phyloP scores from a whole-genome alignment of 108 stramenopile genomes.

The Epithemia pelagica region DNA sequence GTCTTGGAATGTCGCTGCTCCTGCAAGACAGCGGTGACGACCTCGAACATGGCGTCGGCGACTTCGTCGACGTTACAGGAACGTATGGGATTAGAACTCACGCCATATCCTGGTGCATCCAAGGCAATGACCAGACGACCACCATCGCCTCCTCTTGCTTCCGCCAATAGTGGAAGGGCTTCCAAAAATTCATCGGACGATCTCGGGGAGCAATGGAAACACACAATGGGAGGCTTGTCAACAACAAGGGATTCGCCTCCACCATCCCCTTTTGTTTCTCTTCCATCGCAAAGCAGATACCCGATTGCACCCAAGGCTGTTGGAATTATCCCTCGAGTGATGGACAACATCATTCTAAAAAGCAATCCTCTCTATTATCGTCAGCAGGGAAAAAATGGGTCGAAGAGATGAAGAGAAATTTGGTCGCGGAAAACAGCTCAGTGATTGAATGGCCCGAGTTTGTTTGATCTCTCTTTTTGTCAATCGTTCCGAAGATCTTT shows the following conservation, averaged over 20 bases:
- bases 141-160: not conserved
- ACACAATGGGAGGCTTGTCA: constrained; percentile 10
- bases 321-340: not conserved
- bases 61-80: not conserved
- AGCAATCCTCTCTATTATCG: not conserved
- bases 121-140: constrained; percentile 5
- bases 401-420: not conserved
- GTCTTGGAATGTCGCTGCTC: not conserved
- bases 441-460: not conserved
- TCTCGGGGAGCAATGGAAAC: constrained; percentile 17
- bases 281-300: constrained; percentile 13
- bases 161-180: constrained; percentile 19
- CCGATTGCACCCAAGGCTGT: constrained; percentile 18
- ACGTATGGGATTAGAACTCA: not conserved
- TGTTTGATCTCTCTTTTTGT: not conserved
- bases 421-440: not conserved
- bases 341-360: not conserved
- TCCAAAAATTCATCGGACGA: constrained; percentile 29
- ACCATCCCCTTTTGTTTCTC: not conserved
- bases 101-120: not conserved
- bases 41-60: not conserved
- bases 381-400: not conserved
- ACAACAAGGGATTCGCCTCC: not conserved
- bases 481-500: too few relatives aligned
- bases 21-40: not conserved